Evolutionary conservation across 208 protist species (phyloP).

Genomic region (Trypanosoma scelopori): DNA sequence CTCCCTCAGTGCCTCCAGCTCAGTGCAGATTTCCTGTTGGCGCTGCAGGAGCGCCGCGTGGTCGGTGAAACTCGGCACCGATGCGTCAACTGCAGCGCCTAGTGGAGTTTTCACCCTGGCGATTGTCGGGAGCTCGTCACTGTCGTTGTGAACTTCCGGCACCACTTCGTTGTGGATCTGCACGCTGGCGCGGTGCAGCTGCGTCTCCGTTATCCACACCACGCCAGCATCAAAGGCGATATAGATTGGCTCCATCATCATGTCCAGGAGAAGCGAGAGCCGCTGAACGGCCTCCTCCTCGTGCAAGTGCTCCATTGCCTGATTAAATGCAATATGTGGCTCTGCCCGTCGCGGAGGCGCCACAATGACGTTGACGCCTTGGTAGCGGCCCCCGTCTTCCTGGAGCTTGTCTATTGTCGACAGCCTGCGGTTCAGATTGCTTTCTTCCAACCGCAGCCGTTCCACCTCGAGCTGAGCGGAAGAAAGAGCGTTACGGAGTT

Average conservation of each 20-base stretch:
- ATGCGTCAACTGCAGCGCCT: constrained; percentile 6
- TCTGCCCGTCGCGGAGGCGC: constrained; percentile 14
- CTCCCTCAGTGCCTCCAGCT: constrained; percentile 45
- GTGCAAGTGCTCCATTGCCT: constrained; percentile 20
- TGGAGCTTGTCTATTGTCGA: constrained; percentile 27
- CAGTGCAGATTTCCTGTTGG: constrained; percentile 26
- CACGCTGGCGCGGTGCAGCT: constrained; percentile 23
- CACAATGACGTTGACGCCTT: constrained; percentile 23
- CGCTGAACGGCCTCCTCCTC: constrained; percentile 54
- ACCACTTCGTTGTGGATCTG: constrained; percentile 19
- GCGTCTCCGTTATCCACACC: constrained; percentile 67
- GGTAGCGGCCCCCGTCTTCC: constrained; percentile 19
- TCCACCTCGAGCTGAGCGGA: constrained; percentile 52
- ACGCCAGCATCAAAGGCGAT: constrained; percentile 87
- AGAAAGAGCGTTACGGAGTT: constrained; percentile 23
- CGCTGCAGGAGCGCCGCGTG: background rate
- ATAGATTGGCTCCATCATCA: constrained; percentile 81
- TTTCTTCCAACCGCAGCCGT: constrained; percentile 67
- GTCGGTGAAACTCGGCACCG: background rate
- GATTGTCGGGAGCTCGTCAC: background rate
- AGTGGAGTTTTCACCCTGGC: constrained; percentile 12
- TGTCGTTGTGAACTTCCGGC: constrained; percentile 1
- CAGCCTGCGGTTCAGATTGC: constrained; percentile 37
- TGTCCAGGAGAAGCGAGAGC: constrained; percentile 51
- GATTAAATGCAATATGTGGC: background rate